These are phyloP conservation scores for Populus nigra DNA, from an alignment of 345 rosid genomes.

Conservation along the genomic window DNA sequence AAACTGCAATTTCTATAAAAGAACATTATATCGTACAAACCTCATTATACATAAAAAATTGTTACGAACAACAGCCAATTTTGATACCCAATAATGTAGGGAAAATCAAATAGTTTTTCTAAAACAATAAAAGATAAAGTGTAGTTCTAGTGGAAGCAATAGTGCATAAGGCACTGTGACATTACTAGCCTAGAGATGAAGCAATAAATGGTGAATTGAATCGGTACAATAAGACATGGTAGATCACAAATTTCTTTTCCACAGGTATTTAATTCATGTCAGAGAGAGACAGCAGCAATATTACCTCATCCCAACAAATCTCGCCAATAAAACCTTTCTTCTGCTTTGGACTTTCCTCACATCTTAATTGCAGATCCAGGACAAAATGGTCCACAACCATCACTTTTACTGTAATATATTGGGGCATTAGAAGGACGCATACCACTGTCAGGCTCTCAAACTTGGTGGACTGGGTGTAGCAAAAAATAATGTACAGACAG, in stretches of 20 bases:
- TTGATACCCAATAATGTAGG: not conserved
- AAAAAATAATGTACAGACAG: conserved; percentile 19
- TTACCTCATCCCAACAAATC: not conserved
- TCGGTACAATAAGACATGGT: conserved; percentile 2
- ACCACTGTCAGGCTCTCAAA: not conserved
- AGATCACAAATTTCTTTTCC: conserved; percentile 1
- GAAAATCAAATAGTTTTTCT: not conserved
- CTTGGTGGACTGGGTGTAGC: not conserved
- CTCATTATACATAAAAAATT: not conserved
- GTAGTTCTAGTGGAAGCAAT: conserved; percentile 1
- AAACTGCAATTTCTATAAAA: not conserved
- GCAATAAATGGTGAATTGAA: conserved; percentile 1
- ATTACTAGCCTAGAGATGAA: not conserved
- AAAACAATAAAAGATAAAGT: not conserved
- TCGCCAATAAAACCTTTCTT: not conserved
- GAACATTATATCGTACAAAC: not conserved
- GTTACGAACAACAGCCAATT: conserved; percentile 2
- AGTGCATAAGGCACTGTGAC: not conserved
- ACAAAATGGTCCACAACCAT: not conserved
- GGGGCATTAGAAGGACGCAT: not conserved
- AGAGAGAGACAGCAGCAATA: not conserved
- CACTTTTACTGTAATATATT: not conserved
- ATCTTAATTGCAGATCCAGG: not conserved
- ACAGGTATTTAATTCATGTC: conserved; percentile 1
- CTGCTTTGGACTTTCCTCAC: not conserved